A percentile compares a stretch with the other conserved stretches of the same genome.
Conservation (phyloP, 164 flowering plant species). For the Magnolia officinalis region DNA sequence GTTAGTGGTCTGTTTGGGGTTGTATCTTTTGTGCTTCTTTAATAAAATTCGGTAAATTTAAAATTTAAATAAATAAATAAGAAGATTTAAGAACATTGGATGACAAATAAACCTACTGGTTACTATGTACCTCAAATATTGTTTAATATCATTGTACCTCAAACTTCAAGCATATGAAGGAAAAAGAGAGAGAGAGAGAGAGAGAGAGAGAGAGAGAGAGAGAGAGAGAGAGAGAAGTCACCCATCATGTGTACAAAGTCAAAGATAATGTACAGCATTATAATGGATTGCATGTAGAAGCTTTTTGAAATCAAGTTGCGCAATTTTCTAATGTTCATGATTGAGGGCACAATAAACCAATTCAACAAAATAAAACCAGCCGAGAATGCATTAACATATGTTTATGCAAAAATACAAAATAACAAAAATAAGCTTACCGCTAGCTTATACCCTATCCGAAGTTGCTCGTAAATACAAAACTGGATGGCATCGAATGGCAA, state of each 20-base stretch:
- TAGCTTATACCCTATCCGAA: slow-evolving; percentile 78
- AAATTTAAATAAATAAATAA: too few relatives aligned
- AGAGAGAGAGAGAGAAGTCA: neutral
- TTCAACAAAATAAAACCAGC: neutral
- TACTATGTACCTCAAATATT: neutral
- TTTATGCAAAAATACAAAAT: neutral
- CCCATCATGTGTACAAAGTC: neutral
- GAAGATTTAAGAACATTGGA: too few relatives aligned
- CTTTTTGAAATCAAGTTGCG: too few relatives aligned
- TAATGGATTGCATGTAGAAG: neutral
- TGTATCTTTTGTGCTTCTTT: too few relatives aligned
- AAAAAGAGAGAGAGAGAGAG: too few relatives aligned
- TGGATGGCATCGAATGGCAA: slow-evolving; percentile 98
- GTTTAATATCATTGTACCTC: neutral
- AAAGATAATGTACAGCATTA: neutral
- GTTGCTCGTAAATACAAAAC: slow-evolving; percentile 96
- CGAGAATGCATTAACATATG: neutral
- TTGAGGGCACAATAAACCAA: neutral
- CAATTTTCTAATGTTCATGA: neutral
- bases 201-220: too few relatives aligned
- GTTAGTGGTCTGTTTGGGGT: too few relatives aligned
- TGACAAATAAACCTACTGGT: too few relatives aligned
- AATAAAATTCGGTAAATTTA: too few relatives aligned
- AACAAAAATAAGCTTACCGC: slow-evolving; percentile 49
- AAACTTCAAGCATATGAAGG: neutral